These are phyloP conservation scores for Eutypa lata DNA, from an alignment of 2,329 filamentous ascomycete genomes.

Conservation along the genomic window DNA sequence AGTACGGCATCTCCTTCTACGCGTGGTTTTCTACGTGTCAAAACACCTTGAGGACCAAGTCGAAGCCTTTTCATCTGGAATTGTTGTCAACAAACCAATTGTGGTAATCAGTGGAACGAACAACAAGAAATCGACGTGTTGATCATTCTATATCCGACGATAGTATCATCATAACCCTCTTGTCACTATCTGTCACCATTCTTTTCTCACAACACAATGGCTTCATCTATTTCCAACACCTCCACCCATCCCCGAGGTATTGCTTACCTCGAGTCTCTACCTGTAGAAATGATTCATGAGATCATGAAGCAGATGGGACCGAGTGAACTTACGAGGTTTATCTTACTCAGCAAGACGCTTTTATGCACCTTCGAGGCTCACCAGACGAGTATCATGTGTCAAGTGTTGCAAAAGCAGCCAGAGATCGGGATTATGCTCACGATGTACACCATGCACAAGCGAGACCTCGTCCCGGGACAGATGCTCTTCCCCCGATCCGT, in stretches of 20 bases:
- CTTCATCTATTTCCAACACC: too few species aligned
- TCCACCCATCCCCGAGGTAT: too few species aligned
- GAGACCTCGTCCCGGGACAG: conserved; percentile 14
- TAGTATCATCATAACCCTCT: too few species aligned
- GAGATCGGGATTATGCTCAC: conserved; percentile 44
- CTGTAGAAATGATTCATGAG: conserved; percentile 46
- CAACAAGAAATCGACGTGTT: too few species aligned
- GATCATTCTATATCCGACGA: too few species aligned
- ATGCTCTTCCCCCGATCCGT: conserved; percentile 18
- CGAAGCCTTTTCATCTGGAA: neutral
- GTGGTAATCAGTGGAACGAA: too few species aligned
- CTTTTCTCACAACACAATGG: neutral
- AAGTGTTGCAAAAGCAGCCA: conserved; percentile 39
- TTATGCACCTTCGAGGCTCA: conserved; percentile 43
- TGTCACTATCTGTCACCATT: neutral
- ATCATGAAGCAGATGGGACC: conserved; percentile 45
- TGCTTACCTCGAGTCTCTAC: conserved; percentile 34
- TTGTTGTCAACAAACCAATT: neutral
- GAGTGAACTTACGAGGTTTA: conserved; percentile 36
- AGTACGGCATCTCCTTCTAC: neutral
- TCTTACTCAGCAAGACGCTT: conserved; percentile 34
- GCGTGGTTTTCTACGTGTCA: too few species aligned
- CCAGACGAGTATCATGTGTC: conserved; percentile 38
- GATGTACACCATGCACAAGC: conserved; percentile 39
- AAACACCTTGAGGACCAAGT: too few species aligned